phyloP scores from a whole-genome alignment of 371 early-diverging fungal genomes.

The Blyttiomyces sp. region DNA sequence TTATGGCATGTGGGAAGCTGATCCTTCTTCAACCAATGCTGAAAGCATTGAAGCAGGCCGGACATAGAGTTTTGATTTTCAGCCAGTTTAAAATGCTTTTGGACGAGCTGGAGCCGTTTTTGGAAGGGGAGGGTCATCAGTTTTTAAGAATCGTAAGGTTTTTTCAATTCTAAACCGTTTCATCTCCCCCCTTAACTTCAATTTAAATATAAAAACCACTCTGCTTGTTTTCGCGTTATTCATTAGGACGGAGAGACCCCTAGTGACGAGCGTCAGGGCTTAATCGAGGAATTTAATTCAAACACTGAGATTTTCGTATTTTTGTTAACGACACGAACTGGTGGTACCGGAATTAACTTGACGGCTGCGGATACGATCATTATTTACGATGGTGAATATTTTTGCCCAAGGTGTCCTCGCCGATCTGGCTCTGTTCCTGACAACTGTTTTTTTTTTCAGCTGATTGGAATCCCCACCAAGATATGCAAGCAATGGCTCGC shows the following conservation, averaged over 20 bases:
- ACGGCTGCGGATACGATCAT: conserved; percentile 93
- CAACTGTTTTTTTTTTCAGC: conserved; percentile 28
- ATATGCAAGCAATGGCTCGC: conserved; percentile 84
- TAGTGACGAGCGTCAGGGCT: conserved; percentile 62
- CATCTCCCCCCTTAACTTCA: no score
- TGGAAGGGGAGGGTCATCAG: conserved; percentile 46
- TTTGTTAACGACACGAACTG: conserved; percentile 94
- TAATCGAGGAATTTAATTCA: conserved; percentile 80
- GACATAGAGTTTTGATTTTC: conserved; percentile 69
- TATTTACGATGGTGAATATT: conserved; percentile 93
- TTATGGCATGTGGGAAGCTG: conserved; percentile 73
- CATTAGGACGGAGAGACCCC: conserved; percentile 78
- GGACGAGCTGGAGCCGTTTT: conserved; percentile 65
- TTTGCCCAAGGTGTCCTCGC: conserved; percentile 29
- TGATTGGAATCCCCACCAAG: conserved; percentile 94
- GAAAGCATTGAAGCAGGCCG: conserved; percentile 42
- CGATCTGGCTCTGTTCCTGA: not conserved
- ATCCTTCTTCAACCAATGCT: conserved; percentile 57
- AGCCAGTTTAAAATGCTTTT: conserved; percentile 70
- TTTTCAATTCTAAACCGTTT: no score
- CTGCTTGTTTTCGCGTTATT: no score
- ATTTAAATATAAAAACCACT: no score
- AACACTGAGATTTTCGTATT: conserved; percentile 80
- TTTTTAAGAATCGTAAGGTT: conserved; percentile 66
- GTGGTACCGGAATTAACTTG: conserved; percentile 93